Evolutionary conservation across 2,329 filamentous ascomycete species (phyloP), one percentile per base, ranked within the genome.

Genomic region (Aspergillus sojae): DNA sequence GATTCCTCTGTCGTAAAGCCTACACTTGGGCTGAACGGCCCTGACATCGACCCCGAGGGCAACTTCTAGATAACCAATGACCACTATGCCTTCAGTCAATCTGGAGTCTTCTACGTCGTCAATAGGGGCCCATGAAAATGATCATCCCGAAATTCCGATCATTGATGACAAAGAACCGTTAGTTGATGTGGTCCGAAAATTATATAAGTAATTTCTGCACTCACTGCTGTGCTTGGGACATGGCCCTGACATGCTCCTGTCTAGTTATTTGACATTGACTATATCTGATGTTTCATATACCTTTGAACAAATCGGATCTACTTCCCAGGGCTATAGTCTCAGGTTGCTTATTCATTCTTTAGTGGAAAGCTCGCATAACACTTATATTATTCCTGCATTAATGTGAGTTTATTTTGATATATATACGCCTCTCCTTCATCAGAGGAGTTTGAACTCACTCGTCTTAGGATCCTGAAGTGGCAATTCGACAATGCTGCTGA

Each of bases 391-490:
- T 30, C 74, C 79, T 28, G 79, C 86, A 36, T 75, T 89, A 46
- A 78, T 88, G 84, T 87, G 77, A 70, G 80, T 73, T 50, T 67
- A n/a, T 50, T 9, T 46, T 48, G 19, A 41, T 52, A 4, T 52
- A 50, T 5, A 4, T 14, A 60, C 4, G 11, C 7, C 7, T 28
- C n/a, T 34, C 10, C 16, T 32, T 39, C 1, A 7, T 43, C 16
- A 4, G 45, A 23, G n/a, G 28, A 23, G 39, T 46, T n/a, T 57
- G 12, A 56, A 48, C 43, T 53, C 19, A 21, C 39, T 16, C 3
- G 36, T 43, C 28, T 9, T 54, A 87, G 85, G 71, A 85, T 86
- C 19, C 70, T 87, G 48, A 86, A 85, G 73, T 85, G 83, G 69
- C 82, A 87, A 58, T 88, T 88, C 69, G 76, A 77, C 21, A 81